Percentiles rank a stretch among this genome's conserved stretches.
Evolutionary conservation across 495 filamentous ascomycete genomes (phyloP).

Genomic region (Saxophila tyrrhenica): DNA sequence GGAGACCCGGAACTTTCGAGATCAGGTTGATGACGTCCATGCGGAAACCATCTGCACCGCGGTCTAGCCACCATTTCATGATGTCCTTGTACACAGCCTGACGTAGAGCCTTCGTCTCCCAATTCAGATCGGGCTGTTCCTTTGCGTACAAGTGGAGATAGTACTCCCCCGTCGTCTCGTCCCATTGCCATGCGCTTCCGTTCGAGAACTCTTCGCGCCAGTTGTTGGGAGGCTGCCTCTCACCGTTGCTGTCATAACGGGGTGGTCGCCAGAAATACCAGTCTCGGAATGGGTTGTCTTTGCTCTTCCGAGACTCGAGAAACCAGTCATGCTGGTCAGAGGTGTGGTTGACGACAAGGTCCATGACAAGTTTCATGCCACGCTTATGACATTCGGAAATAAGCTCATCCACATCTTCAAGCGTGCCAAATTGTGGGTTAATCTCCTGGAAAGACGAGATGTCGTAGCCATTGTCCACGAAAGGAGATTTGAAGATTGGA

Average conservation of each 20-base stretch:
- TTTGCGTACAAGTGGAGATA: constrained; percentile 29
- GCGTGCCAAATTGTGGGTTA: constrained; percentile 21
- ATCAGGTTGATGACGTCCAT: constrained; percentile 29
- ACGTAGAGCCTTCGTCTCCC: constrained; percentile 22
- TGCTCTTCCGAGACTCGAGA: constrained; percentile 22
- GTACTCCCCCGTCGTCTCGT: constrained; percentile 28
- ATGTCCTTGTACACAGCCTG: constrained; percentile 22
- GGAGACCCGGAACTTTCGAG: constrained; percentile 21
- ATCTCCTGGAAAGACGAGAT: constrained; percentile 23
- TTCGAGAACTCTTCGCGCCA: constrained; percentile 22
- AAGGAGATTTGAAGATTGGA: constrained; percentile 22
- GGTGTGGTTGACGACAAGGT: constrained; percentile 28
- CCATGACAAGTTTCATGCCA: constrained; percentile 23
- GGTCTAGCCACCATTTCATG: constrained; percentile 28
- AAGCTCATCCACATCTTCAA: constrained; percentile 22
- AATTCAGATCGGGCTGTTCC: constrained; percentile 32
- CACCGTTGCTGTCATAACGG: constrained; percentile 22
- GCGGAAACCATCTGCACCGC: constrained; percentile 30
- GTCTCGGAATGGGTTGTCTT: constrained; percentile 21
- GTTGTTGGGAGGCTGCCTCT: constrained; percentile 27
- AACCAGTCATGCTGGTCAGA: constrained; percentile 26
- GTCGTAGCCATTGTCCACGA: constrained; percentile 28
- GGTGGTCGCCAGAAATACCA: constrained; percentile 30
- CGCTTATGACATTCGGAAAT: constrained; percentile 17
- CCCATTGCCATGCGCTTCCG: constrained; percentile 25